Evolutionary conservation across 2,329 filamentous ascomycete genomes (phyloP).

Genomic region (Ophiostoma perfectum): DNA sequence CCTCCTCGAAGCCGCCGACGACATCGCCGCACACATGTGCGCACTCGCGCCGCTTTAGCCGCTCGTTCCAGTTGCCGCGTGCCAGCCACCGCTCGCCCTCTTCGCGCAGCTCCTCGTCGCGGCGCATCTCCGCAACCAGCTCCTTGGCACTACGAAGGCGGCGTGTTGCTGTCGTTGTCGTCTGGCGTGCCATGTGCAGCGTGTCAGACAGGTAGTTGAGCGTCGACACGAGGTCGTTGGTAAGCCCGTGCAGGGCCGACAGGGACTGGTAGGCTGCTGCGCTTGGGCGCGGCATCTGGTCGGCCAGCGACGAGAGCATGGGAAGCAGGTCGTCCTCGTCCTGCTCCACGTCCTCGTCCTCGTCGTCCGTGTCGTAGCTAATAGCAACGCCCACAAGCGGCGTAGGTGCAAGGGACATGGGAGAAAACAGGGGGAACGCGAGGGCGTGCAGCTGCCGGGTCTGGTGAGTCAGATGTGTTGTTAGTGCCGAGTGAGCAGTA

Average conservation of each 20-base stretch:
- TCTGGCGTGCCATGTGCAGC: conserved; percentile 88
- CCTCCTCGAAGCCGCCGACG: conserved; percentile 84
- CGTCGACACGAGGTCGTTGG: conserved; percentile 68
- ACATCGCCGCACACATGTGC: conserved; percentile 81
- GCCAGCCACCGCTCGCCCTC: conserved; percentile 78
- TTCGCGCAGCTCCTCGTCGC: conserved; percentile 75
- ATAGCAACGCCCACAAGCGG: conserved; percentile 15
- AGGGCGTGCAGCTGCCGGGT: conserved; percentile 69
- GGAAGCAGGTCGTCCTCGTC: conserved; percentile 62
- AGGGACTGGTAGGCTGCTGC: conserved; percentile 61
- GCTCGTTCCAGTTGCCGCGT: conserved; percentile 75
- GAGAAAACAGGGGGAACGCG: conserved; percentile 64
- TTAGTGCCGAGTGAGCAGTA: conserved; percentile 67
- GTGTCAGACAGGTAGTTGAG: conserved; percentile 85
- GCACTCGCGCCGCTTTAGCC: conserved; percentile 71
- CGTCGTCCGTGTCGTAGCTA: conserved; percentile 9
- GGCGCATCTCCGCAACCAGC: conserved; percentile 76
- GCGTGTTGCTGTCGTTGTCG: conserved; percentile 73
- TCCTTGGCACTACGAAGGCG: conserved; percentile 77
- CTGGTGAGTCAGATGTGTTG: conserved; percentile 69
- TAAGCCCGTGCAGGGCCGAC: conserved; percentile 63
- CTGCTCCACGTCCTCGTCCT: conserved; percentile 37
- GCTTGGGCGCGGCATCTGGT: conserved; percentile 60
- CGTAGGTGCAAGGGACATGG: conserved; percentile 47
- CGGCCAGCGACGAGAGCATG: conserved; percentile 58